A percentile compares a stretch with the other conserved stretches of the same genome.
Conservation (phyloP, 2,329 filamentous ascomycete genomes). For the Pseudodiploospora longispora region DNA sequence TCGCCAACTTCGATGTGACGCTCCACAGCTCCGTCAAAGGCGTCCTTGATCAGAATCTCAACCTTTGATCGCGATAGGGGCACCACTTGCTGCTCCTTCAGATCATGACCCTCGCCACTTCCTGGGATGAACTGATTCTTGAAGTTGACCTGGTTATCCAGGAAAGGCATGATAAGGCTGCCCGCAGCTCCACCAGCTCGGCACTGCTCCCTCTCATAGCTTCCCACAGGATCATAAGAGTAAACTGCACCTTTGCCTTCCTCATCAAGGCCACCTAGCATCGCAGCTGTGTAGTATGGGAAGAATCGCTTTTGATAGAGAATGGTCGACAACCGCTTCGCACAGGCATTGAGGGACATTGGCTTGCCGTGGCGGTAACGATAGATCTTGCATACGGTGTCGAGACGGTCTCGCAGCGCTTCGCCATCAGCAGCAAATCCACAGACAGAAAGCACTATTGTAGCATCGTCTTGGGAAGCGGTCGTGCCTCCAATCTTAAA, state of each 20-base stretch:
- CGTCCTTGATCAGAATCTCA: slow-evolving; percentile 86
- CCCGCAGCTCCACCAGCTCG: slow-evolving; percentile 86
- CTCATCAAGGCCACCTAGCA: slow-evolving; percentile 89
- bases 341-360: slow-evolving; percentile 90
- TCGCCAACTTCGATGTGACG: slow-evolving; percentile 99
- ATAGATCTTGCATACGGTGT: slow-evolving; percentile 97
- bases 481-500: slow-evolving; percentile 94
- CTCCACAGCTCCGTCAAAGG: slow-evolving; percentile 96
- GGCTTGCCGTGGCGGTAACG: slow-evolving; percentile 95
- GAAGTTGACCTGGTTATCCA: slow-evolving; percentile 99
- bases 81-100: slow-evolving; percentile 62
- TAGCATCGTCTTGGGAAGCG: slow-evolving; percentile 73
- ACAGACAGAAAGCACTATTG: slow-evolving; percentile 85
- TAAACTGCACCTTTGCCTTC: slow-evolving; percentile 90
- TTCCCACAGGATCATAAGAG: slow-evolving; percentile 95
- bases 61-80: slow-evolving; percentile 67
- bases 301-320: slow-evolving; percentile 98
- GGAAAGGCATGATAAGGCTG: slow-evolving; percentile 95
- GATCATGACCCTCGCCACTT: slow-evolving; percentile 72
- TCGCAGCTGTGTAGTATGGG: slow-evolving; percentile 95
- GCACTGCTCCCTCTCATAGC: slow-evolving; percentile 95
- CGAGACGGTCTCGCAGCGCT: slow-evolving; percentile 86
- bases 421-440: slow-evolving; percentile 94
- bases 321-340: slow-evolving; percentile 88
- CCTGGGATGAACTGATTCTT: slow-evolving; percentile 96